These are phyloP conservation scores for Emmonsiellopsis sp. DNA, from an alignment of 2,329 filamentous ascomycete species.

Conservation along the genomic window DNA sequence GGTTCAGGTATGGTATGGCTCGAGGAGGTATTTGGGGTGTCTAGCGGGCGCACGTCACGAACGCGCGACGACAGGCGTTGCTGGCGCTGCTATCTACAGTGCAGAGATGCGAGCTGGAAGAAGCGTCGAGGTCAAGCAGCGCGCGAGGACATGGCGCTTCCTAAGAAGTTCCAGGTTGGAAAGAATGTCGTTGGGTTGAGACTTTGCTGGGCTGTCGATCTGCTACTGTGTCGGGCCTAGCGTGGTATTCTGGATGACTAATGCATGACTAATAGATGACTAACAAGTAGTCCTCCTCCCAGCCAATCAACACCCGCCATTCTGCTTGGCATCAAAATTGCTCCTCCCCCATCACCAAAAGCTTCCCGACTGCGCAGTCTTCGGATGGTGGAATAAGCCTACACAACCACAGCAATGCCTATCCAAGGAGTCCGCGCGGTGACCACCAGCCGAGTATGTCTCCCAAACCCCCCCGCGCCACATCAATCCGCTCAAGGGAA, in stretches of 20 bases:
- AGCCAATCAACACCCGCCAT: conserved; percentile 17
- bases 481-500: neutral
- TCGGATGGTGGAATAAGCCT: neutral
- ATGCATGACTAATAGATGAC: neutral
- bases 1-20: neutral
- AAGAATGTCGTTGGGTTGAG: neutral
- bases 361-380: conserved; percentile 6
- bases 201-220: neutral
- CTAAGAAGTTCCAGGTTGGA: too few relatives aligned
- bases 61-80: too few relatives aligned
- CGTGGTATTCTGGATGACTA: neutral
- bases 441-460: conserved; percentile 47
- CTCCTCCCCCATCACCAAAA: conserved; percentile 15
- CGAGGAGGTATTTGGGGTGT: too few relatives aligned
- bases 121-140: too few relatives aligned
- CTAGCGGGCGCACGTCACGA: too few relatives aligned
- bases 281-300: conserved; percentile 2
- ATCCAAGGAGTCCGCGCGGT: conserved; percentile 44
- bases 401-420: conserved; percentile 27
- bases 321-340: neutral
- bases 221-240: neutral
- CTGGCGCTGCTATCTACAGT: too few relatives aligned
- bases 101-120: too few relatives aligned
- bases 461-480: neutral
- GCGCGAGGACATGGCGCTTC: too few relatives aligned